phyloP scores from a whole-genome alignment of 805 yeast genomes.

The Metschnikowia dekortorum region DNA sequence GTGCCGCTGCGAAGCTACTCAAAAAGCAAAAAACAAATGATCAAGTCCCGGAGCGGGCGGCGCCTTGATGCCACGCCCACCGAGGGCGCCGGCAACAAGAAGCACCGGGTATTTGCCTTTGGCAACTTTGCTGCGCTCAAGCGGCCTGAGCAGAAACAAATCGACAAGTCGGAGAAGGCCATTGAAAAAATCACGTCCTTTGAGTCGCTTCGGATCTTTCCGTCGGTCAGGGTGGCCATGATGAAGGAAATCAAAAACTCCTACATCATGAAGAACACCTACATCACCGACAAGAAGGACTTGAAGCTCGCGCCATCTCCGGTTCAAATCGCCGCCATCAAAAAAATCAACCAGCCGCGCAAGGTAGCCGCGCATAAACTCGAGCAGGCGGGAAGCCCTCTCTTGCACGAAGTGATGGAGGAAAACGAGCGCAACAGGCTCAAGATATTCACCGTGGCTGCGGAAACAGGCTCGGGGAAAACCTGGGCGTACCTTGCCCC shows the following conservation, averaged over 20 bases:
- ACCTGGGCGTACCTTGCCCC: constrained; percentile 90
- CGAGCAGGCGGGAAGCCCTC: constrained; percentile 26
- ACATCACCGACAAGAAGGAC: constrained; percentile 26
- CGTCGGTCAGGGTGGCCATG: constrained; percentile 60
- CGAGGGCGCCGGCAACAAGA: constrained; percentile 7
- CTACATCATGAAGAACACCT: constrained; percentile 32
- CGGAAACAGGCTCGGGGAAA: constrained; percentile 97
- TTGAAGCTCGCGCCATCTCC: constrained; percentile 59
- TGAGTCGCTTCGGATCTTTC: constrained; percentile 61
- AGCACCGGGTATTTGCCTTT: constrained; percentile 15
- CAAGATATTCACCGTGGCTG: constrained; percentile 76
- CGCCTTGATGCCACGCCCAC: constrained; percentile 17
- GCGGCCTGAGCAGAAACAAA: constrained; percentile 13
- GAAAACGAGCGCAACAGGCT: constrained; percentile 32
- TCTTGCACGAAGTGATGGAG: constrained; percentile 24
- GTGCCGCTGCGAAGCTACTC: constrained; percentile 6
- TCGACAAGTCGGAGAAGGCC: constrained; percentile 19
- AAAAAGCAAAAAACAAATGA: constrained; percentile 9
- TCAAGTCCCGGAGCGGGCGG: constrained; percentile 13
- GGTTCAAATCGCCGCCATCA: constrained; percentile 74
- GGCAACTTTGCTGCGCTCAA: constrained; percentile 23
- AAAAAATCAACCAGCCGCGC: constrained; percentile 46
- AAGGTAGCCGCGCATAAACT: constrained; percentile 21
- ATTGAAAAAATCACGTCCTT: constrained; percentile 54
- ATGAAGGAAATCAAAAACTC: constrained; percentile 45